A percentile compares a stretch with the other conserved stretches of the same genome.
Conservation (phyloP, 106 monocot genomes). For the Apostasia ramifera region DNA sequence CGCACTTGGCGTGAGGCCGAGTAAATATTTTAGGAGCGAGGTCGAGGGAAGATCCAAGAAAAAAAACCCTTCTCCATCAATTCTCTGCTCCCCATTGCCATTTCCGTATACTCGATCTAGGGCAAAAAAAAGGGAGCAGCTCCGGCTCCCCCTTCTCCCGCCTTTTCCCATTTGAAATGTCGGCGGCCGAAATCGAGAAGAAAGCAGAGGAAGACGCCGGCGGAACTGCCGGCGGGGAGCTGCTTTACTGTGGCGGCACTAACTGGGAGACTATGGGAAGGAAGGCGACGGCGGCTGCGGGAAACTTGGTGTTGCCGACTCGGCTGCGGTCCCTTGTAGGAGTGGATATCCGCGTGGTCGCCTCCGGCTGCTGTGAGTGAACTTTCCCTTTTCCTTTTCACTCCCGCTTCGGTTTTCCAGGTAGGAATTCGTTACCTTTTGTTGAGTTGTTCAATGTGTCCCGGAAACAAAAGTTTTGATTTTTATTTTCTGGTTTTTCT, state of each 20-base stretch:
- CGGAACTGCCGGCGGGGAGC: conserved; percentile 48
- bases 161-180: conserved; percentile 16
- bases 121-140: neutral
- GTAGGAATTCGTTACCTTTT: neutral
- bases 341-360: conserved; percentile 79
- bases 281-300: conserved; percentile 13
- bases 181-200: conserved; percentile 24
- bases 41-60: no score
- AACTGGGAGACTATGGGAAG: conserved; percentile 63
- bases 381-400: neutral
- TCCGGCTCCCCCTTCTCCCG: conserved; percentile 1
- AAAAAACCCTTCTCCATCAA: no score
- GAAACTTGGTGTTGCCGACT: conserved; percentile 71
- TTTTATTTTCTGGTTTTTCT: no score
- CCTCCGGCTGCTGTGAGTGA: conserved; percentile 71
- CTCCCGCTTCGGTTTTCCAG: neutral
- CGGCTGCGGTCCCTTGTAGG: conserved; percentile 71
- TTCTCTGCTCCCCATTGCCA: neutral
- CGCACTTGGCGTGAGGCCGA: no score
- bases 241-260: conserved; percentile 91
- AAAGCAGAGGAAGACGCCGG: conserved; percentile 29
- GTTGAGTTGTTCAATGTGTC: no score
- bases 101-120: neutral
- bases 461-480: no score
- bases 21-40: no score